Evolutionary conservation across 2,329 filamentous ascomycete genomes (phyloP), one percentile per base, ranked within the genome.

Genomic region (Stemphylium vesicarium): DNA sequence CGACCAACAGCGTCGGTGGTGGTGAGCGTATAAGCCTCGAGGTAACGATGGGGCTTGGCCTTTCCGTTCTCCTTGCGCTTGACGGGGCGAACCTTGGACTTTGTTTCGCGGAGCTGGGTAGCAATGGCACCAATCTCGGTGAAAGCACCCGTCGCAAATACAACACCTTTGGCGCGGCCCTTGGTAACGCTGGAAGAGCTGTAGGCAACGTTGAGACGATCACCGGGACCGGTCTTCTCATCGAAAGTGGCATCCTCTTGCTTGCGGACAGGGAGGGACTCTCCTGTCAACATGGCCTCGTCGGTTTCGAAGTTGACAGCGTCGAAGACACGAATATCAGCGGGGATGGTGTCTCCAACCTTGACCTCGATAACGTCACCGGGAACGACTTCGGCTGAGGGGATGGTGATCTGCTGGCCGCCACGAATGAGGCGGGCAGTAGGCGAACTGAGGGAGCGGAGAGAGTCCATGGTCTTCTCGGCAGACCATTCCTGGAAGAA

Each of bases 231-330:
- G 11, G 81, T 84, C 1, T 83, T 80, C 20, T 74, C 64, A 2
- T 73, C 68, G 58, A 86, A 87, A 24, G 77, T 75, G 51, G 75
- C 78, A 13, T 86, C 81, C 11, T 84, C 81, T 56, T 84, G 80
- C 71, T 91, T 91, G 73, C 44, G 82, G 53, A 88, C 86, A 40
- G 88, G 84, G 24, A 88, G 75, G 16, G 88, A 89, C 75, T 91
- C 88, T 62, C 88, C 88, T 4, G 88, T 91, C 37, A 90, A 79
- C 39, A 89, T 79, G 13, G 88, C 86, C 70, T 90, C 87, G 56
- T 94, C 90, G 56, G 87, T 88, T 48, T 89, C 89, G 56, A 92
- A 79, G 72, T 94, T 94, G 73, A 92, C 85, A 51, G 83, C 83
- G 58, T 87, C 82, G 54, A 87, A 48, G 15, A 48, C 37, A 1